Evolutionary conservation across 768 basidiomycete species (phyloP).

Genomic region (Serendipita indica): DNA sequence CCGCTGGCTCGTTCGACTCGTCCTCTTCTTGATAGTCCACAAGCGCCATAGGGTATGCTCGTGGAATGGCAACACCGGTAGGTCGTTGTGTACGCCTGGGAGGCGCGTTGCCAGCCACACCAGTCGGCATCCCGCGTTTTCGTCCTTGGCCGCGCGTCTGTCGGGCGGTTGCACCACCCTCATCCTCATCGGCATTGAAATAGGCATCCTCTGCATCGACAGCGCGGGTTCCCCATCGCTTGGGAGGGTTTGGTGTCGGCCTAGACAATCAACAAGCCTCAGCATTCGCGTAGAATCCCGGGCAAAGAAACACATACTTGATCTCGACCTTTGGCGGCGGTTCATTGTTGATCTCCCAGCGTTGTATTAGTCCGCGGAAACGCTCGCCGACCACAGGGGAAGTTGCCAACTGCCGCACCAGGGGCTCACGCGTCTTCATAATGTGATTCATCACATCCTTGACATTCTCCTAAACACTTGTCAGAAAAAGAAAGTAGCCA

Average conservation of each 20-base stretch:
- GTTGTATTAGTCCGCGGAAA: constrained; percentile 56
- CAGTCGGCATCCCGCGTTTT: neutral
- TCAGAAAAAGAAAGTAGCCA: neutral
- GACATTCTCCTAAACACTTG: constrained; percentile 54
- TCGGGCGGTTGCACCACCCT: neutral
- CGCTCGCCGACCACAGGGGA: constrained; percentile 46
- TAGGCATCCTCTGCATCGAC: neutral
- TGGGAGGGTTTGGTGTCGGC: neutral
- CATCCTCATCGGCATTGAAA: constrained; percentile 7
- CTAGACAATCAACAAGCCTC: neutral
- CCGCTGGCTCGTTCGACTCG: neutral
- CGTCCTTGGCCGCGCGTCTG: neutral
- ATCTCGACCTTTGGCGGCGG: constrained; percentile 41
- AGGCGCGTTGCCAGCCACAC: neutral
- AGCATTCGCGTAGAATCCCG: neutral
- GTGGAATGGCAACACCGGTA: neutral
- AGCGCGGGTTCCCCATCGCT: constrained; percentile 3
- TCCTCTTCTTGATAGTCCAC: constrained; percentile 8
- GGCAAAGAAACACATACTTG: neutral
- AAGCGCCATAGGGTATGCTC: constrained; percentile 4
- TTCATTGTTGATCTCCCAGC: constrained; percentile 89
- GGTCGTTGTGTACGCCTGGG: neutral
- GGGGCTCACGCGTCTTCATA: constrained; percentile 59
- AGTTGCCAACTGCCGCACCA: constrained; percentile 48
- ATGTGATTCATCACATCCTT: constrained; percentile 73